Base-by-base conservation (phyloP, 352 stramenopile species). In the Phytophthora syringae region DNA sequence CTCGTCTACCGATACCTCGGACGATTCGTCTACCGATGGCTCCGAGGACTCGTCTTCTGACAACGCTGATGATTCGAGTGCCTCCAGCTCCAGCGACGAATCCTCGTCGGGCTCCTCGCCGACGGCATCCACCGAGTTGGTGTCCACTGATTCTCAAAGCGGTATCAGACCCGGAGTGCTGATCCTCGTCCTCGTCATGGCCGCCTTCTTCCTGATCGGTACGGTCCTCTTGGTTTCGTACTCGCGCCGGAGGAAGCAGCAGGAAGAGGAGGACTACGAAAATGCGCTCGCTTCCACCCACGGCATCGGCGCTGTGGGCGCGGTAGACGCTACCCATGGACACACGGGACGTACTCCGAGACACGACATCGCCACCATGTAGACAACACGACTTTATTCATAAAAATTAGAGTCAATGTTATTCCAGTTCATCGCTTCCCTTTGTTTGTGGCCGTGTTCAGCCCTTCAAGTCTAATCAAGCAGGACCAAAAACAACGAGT, bases 351-450 rank as follows among this genome's bases (percentile, higher is more conserved):
- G 65, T 18, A 93, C 84, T 12, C 82, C 82, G 43, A 87, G 86
- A 74, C 40, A 74, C 49, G 72, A 77, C 60, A 91, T 90, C 54
- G 74, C 82, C 7, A 86, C 78, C 44, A 86, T 91, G 84, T 93
- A 90, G 59, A 39, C 34, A 13, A 39, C 10, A 43, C 0, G 48
- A 11, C 43, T 5, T 20, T 37, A 13, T 4, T 20, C 32, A 15
- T 10, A 43, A 28, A 25, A 55, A 55, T 60, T 67, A 67, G 51
- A 67, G 59, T 50, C 42, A 34, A 62, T 61, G 51, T 62, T 62
- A 67, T 67, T 67, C 49, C 27, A 40, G 22, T 56, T 48, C n/a
- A 37, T n/a, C n/a, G 30, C 7, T 37, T 13, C 30, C 28, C 30
- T 37, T 37, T 37, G 30, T 13, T 37, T 37, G 30, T 13, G 30